Evolutionary conservation across 2,329 filamentous ascomycete genomes (phyloP).

Genomic region (Lasiodiplodia citricola): DNA sequence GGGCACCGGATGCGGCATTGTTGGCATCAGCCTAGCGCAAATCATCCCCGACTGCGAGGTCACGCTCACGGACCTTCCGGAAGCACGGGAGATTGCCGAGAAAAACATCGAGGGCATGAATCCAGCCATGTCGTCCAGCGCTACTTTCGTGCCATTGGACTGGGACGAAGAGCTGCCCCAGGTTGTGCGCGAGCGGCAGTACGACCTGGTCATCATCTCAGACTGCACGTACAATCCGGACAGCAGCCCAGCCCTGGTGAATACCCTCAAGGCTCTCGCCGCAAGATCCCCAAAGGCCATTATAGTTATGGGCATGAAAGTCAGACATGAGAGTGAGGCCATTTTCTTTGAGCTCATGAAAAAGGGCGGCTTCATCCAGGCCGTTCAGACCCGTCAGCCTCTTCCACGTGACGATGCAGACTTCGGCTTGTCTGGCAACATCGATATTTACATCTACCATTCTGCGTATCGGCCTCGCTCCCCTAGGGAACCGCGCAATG

Average conservation of each 20-base stretch:
- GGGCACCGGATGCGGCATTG: slow-evolving; percentile 71
- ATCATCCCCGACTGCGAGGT: slow-evolving; percentile 59
- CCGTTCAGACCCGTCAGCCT: background rate
- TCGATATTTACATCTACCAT: slow-evolving; percentile 26
- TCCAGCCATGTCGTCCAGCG: slow-evolving; percentile 48
- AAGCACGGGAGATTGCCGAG: slow-evolving; percentile 65
- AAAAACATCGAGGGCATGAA: slow-evolving; percentile 58
- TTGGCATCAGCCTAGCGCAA: slow-evolving; percentile 65
- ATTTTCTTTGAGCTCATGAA: slow-evolving; percentile 66
- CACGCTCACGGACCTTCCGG: slow-evolving; percentile 68
- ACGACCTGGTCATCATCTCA: slow-evolving; percentile 68
- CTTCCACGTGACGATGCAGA: slow-evolving; percentile 9
- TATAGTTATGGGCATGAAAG: slow-evolving; percentile 68
- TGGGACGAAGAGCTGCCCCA: slow-evolving; percentile 63
- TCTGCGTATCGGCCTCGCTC: background rate
- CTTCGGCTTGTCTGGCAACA: slow-evolving; percentile 13
- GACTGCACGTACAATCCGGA: slow-evolving; percentile 78
- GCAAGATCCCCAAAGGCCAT: slow-evolving; percentile 55
- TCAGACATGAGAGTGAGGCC: slow-evolving; percentile 68
- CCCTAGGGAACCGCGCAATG: background rate
- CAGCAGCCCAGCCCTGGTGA: slow-evolving; percentile 67
- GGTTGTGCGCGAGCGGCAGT: slow-evolving; percentile 43
- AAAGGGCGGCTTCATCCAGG: slow-evolving; percentile 35
- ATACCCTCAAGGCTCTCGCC: slow-evolving; percentile 58
- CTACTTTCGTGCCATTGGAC: slow-evolving; percentile 62